phyloP scores from a whole-genome alignment of 768 basidiomycete species.

The Phylloporus arenicola region DNA sequence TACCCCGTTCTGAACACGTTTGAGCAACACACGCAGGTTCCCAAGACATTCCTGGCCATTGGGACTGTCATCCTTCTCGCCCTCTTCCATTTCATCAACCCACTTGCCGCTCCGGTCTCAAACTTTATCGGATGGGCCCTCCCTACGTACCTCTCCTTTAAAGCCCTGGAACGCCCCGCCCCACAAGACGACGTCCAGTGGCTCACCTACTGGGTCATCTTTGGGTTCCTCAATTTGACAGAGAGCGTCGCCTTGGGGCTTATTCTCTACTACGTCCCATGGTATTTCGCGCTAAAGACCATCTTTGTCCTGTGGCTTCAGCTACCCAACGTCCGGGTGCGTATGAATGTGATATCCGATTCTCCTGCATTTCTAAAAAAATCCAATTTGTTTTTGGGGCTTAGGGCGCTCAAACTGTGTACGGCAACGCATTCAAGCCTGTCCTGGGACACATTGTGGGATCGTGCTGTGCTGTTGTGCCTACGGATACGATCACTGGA shows the following conservation, averaged over 20 bases:
- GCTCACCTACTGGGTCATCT: constrained; percentile 97
- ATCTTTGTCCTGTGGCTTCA: constrained; percentile 89
- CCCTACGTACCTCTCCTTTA: constrained; percentile 93
- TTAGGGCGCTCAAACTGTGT: constrained; percentile 83
- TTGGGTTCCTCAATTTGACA: constrained; percentile 89
- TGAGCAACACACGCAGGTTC: constrained; percentile 87
- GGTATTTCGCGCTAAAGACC: constrained; percentile 94
- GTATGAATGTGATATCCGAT: constrained; percentile 27
- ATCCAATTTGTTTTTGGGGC: not conserved
- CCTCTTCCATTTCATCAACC: constrained; percentile 79
- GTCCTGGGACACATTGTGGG: constrained; percentile 60
- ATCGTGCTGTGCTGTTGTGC: constrained; percentile 38
- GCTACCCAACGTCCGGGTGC: constrained; percentile 75
- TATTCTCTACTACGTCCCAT: constrained; percentile 88
- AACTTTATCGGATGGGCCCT: constrained; percentile 93
- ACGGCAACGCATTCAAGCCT: constrained; percentile 74
- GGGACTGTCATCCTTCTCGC: constrained; percentile 62
- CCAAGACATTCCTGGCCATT: constrained; percentile 86
- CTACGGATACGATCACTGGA: constrained; percentile 47
- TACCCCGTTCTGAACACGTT: constrained; percentile 80
- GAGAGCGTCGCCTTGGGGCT: constrained; percentile 80
- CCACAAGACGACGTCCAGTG: constrained; percentile 87
- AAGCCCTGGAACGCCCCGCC: constrained; percentile 84
- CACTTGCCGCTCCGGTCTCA: constrained; percentile 87
- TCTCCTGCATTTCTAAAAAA: not conserved